These are phyloP conservation scores for Phytophthora aleatoria DNA, from an alignment of 352 stramenopile genomes.

Conservation along the genomic window DNA sequence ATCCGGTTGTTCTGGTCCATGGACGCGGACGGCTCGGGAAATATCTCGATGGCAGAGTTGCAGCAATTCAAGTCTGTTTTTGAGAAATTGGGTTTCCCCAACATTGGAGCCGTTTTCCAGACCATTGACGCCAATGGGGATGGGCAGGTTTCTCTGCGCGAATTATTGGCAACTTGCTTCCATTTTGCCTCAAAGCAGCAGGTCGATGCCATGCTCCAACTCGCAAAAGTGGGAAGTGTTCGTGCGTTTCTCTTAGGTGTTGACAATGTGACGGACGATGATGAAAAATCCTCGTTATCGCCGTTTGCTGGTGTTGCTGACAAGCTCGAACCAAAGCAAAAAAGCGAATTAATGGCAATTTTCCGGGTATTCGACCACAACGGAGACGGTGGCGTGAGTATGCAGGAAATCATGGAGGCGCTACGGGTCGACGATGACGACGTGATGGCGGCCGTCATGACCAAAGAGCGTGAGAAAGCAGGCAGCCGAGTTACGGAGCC, in stretches of 20 bases:
- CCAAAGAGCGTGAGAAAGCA: conserved; percentile 36
- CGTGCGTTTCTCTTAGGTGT: conserved; percentile 45
- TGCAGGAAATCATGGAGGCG: conserved; percentile 78
- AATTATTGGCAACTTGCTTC: conserved; percentile 72
- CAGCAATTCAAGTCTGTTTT: conserved; percentile 65
- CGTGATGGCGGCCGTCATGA: conserved; percentile 47
- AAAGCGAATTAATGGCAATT: conserved; percentile 58
- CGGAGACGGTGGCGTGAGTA: conserved; percentile 61
- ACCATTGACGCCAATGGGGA: conserved; percentile 73
- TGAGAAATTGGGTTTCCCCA: conserved; percentile 67
- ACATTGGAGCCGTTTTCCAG: conserved; percentile 69
- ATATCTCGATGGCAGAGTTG: conserved; percentile 58
- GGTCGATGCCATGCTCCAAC: conserved; percentile 71
- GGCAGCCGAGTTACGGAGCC: conserved; percentile 6
- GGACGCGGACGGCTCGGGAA: conserved; percentile 67
- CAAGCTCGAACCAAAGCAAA: conserved; percentile 40
- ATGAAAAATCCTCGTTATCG: not conserved
- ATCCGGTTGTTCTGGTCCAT: conserved; percentile 78
- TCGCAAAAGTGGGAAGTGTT: conserved; percentile 70
- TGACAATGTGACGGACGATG: not conserved
- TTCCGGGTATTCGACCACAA: conserved; percentile 79
- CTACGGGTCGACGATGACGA: conserved; percentile 72
- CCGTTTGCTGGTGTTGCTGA: not conserved
- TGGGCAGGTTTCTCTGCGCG: conserved; percentile 57
- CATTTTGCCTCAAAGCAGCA: conserved; percentile 63